Base-by-base conservation (phyloP, 2,329 filamentous ascomycete genomes). In the Cryphonectria nitschkei region DNA sequence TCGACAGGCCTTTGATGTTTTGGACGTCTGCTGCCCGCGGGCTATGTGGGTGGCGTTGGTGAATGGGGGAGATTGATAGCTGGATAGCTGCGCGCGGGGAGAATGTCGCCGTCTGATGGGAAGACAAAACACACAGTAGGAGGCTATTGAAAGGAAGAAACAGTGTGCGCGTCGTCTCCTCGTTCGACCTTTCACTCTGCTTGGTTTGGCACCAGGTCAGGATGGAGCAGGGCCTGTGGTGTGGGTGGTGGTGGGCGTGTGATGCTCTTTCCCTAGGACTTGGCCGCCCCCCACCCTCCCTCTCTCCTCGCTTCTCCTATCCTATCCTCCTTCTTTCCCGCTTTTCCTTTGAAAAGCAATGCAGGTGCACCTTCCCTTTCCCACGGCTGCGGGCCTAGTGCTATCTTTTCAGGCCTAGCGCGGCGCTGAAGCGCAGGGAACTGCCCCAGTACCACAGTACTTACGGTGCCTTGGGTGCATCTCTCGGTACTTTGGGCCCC, bases 351-450 rank as follows among this genome's bases (percentile, higher is more conserved):
- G 32, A 32, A 32, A 34, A 61, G 32, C 16, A 19, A n/a, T 50
- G 63, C 41, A 65, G 63, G 29, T 50, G 63, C 63, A 65, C 63
- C 63, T 65, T 65, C 63, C 63, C 63, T 65, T 65, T 65, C 63
- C 63, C 63, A 65, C 43, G 41, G 63, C 26, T 22, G 43, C 19
- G 63, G 63, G 63, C 16, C 43, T 29, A 65, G 63, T 52, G 29
- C 41, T 52, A 29, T 43, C 63, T 43, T 7, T 65, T 50, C 43
- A 46, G 41, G 63, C 22, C 41, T 65, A 65, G 63, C 26, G 26
- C 19, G n/a, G 13, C 52, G 52, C 52, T 16, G 26, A 14, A 32
- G n/a, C 9, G 26, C 52, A 56, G n/a, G 52, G 52, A n/a, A 56
- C 52, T 32, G 52, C 52, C 29, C 54, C 54, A 34, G 54, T 58